Base-by-base conservation (phyloP, 2,329 filamentous ascomycete species). In the Aspergillus sp. region DNA sequence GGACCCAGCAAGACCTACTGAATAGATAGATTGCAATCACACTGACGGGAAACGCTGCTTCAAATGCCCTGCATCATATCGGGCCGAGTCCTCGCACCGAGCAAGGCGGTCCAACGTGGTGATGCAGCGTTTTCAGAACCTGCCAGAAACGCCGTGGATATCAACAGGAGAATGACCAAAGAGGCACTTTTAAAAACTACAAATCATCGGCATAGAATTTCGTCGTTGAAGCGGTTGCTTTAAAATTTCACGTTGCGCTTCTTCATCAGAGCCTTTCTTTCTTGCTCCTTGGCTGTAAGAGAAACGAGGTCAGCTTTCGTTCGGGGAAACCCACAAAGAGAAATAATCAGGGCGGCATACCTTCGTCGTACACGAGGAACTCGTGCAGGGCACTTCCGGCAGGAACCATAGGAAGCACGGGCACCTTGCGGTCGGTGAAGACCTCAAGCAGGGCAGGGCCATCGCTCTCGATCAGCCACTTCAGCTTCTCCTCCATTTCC, bases 391-490 rank as follows among this genome's bases (percentile, higher is more conserved):
- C 94, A 63, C 85, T 89, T 42, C 95, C 95, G 45, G 87, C 89
- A 3, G 94, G 94, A 51, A 99, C 95, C 95, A 98, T 98, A 42
- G 95, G 95, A 71, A 98, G 81, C n/a, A 99, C 94, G 51, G 94
- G 94, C 26, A 80, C 79, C 73, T 81, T 89, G 74, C 86, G 85
- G 77, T 98, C 95, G 4, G 91, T 95, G 55, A 96, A 84, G 56
- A 99, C 90, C 80, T 98, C 94, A 61, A 99, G 83, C 64, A 98
- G 84, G 46, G 93, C 93, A 20, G 95, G 95, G n/a, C 94, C 95
- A 31, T 97, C 90, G 6, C 86, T 87, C 70, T 92, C 85, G 68
- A 98, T 90, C 74, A 98, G 84, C 92, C 95, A 97, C 78, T 90
- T 87, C 64, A 99, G 82, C 70, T 86, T 87, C 51, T 89, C 89